Base-by-base conservation (phyloP, 352 stramenopile genomes). In the Hyaloperonospora brassicae region DNA sequence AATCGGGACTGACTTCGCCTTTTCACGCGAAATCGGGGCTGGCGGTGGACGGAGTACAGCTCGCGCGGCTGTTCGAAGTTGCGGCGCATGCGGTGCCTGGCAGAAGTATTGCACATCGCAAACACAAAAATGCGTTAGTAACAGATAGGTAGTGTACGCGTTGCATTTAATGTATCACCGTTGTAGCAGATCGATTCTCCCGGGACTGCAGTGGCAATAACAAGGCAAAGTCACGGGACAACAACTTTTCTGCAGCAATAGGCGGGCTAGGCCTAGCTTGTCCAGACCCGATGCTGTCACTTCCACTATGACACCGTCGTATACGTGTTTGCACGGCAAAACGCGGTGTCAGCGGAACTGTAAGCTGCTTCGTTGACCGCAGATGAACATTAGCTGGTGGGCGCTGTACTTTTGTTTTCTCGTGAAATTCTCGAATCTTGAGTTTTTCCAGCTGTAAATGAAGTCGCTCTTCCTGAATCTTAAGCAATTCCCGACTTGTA, bases 341-440 rank as follows among this genome's bases (percentile, higher is more conserved):
- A 44, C 78, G 72, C 23, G 81, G 81, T 11, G 81, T 86, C 50
- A 86, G 64, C 9, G 81, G 81, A 21, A 91, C 76, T 43, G 81
- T 91, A 25, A 91, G 76, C 60, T 88, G 78, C 60, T 89, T 89
- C 2, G 73, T 89, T 9, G 78, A 88, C 23, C 81, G 72, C 63
- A 88, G 76, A 47, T 87, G 77, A 7, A 91, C 77, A 49, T 88
- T 88, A 1, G 59, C 62, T 2, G 78, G 72, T 22, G 78, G 66
- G 25, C 76, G 71, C 52, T 91, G 78, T 41, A 78, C 59, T 50
- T 85, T 86, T 14, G 72, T 81, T 25, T 79, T 77, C 50, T 86
- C 81, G 47, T 91, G 76, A 46, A 86, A 88, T 48, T 91, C 79
- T 43, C 81, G 75, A 54, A 88, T 81, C 52, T 87, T 87, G 25